Evolutionary conservation across 106 monocot species (phyloP).

Genomic region (Phalaenopsis aphrodite): DNA sequence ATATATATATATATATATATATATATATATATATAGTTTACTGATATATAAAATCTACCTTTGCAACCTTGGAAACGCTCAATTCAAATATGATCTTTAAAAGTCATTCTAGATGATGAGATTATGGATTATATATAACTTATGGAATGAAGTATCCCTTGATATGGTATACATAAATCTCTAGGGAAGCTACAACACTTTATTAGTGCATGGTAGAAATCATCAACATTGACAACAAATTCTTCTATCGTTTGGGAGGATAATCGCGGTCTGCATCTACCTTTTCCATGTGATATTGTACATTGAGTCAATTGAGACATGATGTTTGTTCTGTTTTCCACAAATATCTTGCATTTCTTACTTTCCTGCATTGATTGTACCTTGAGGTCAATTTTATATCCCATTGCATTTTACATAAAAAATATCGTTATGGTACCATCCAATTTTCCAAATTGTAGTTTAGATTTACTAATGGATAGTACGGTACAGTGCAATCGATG

Average conservation of each 20-base stretch:
- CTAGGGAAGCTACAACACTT: background rate
- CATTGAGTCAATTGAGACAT: too few relatives aligned
- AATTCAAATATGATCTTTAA: background rate
- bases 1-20: too few relatives aligned
- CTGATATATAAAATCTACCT: background rate
- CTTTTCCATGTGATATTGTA: background rate
- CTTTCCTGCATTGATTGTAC: too few relatives aligned
- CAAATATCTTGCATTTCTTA: too few relatives aligned
- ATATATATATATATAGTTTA: too few relatives aligned
- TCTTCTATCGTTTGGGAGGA: background rate
- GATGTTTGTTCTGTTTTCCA: too few relatives aligned
- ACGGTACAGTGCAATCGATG: too few relatives aligned
- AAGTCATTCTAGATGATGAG: background rate
- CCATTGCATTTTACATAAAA: too few relatives aligned
- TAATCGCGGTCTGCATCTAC: background rate
- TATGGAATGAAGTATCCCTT: background rate
- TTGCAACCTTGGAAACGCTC: background rate
- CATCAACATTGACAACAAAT: background rate
- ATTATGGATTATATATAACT: background rate
- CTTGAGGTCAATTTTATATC: too few relatives aligned
- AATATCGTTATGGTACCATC: too few relatives aligned
- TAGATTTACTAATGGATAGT: too few relatives aligned
- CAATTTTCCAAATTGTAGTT: too few relatives aligned
- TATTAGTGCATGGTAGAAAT: background rate
- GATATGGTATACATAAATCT: background rate